These are phyloP conservation scores for Malassezia japonica DNA, from an alignment of 1,284 basidiomycete species.

Conservation along the genomic window DNA sequence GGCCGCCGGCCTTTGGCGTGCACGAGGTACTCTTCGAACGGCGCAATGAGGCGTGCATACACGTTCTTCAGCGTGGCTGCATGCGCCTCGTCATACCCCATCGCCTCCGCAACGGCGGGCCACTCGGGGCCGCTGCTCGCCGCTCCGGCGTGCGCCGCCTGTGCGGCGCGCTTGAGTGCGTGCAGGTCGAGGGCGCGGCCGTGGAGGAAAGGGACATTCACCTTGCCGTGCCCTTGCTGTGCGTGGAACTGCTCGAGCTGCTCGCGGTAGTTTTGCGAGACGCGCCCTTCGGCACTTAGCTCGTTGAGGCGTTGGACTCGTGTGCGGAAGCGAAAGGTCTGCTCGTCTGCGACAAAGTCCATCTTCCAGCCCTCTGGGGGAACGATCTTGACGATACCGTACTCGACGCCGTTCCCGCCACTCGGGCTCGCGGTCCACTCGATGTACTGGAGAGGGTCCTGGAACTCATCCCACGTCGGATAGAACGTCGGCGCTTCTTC, in stretches of 20 bases:
- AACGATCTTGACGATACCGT: slow-evolving; percentile 91
- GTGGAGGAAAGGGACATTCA: slow-evolving; percentile 83
- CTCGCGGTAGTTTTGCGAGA: slow-evolving; percentile 92
- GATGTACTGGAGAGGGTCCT: slow-evolving; percentile 92
- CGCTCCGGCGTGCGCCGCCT: slow-evolving; percentile 51
- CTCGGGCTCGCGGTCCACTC: slow-evolving; percentile 61
- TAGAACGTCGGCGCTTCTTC: slow-evolving; percentile 81
- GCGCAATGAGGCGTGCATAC: slow-evolving; percentile 79
- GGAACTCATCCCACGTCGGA: slow-evolving; percentile 80
- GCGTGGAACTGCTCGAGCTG: slow-evolving; percentile 64
- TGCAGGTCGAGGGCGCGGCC: slow-evolving; percentile 85
- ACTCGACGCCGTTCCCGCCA: slow-evolving; percentile 58
- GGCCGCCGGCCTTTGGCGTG: neutral
- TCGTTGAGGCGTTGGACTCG: slow-evolving; percentile 88
- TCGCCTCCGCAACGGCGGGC: slow-evolving; percentile 67
- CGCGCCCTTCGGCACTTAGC: slow-evolving; percentile 90
- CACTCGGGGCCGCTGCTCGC: slow-evolving; percentile 68
- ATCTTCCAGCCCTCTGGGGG: slow-evolving; percentile 90
- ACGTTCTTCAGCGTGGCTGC: slow-evolving; percentile 73
- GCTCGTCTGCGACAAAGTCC: slow-evolving; percentile 87
- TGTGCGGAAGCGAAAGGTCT: slow-evolving; percentile 89
- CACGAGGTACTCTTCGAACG: slow-evolving; percentile 76
- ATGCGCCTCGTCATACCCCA: slow-evolving; percentile 61
- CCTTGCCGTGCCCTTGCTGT: slow-evolving; percentile 56
- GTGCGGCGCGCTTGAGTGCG: slow-evolving; percentile 81